phyloP scores from a whole-genome alignment of 148 eudicot genomes.

The Vaccinium vitisidaea region DNA sequence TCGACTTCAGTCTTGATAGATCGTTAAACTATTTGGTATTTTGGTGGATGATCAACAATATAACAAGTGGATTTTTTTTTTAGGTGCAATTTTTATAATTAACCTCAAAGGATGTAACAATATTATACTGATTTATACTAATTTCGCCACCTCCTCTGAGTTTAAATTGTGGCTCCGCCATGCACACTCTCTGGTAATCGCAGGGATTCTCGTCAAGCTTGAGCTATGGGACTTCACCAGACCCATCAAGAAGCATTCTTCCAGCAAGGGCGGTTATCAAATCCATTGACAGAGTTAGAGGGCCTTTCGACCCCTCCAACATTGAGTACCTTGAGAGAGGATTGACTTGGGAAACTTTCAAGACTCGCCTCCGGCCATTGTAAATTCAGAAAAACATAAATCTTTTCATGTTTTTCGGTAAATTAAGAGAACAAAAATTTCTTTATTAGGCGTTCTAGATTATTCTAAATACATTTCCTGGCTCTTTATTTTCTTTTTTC shows the following conservation, averaged over 20 bases:
- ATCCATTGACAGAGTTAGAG: constrained; percentile 58
- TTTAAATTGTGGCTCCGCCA: background rate
- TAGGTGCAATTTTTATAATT: no score
- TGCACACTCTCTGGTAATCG: background rate
- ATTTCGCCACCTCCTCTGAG: background rate
- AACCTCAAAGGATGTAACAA: no score
- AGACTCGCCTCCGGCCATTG: constrained; percentile 24
- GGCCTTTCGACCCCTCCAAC: constrained; percentile 77
- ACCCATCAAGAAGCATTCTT: constrained; percentile 68
- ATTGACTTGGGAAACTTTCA: constrained; percentile 53
- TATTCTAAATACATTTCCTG: background rate
- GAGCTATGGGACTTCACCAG: constrained; percentile 58
- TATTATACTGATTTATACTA: no score
- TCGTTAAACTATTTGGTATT: no score
- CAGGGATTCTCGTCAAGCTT: constrained; percentile 88
- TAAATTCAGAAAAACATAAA: background rate
- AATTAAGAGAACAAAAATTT: background rate
- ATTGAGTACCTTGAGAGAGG: constrained; percentile 65
- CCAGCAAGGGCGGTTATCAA: constrained; percentile 73
- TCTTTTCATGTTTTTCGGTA: no score
- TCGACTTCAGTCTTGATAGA: no score
- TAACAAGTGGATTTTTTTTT: no score
- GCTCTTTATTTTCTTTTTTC: background rate
- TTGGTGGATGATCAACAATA: no score
- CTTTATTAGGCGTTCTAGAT: background rate